These are phyloP conservation scores for sorghum (Sorghum bicolor) DNA, from an alignment of 176 grass and related monocot genomes.

Conservation along the genomic window DNA sequence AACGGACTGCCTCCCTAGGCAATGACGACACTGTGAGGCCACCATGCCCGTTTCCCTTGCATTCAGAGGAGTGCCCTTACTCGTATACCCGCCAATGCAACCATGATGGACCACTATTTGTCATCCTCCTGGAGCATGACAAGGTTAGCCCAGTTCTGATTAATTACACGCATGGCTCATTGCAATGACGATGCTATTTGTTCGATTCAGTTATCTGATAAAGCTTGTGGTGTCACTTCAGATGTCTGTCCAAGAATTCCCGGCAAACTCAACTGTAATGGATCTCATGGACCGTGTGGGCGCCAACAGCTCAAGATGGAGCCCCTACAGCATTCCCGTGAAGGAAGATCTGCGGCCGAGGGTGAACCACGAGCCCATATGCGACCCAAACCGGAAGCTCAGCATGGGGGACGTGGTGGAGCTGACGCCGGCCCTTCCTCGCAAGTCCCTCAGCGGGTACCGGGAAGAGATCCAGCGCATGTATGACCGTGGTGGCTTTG, in stretches of 20 bases:
- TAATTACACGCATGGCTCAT: background rate
- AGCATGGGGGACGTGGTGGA: conserved; percentile 83
- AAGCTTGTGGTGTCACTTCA: conserved; percentile 17
- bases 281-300: conserved; percentile 63
- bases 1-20: background rate
- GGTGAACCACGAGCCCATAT: conserved; percentile 59
- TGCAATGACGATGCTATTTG: background rate
- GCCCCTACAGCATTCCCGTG: conserved; percentile 52
- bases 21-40: conserved; percentile 12
- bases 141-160: conserved; percentile 46
- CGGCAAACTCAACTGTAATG: conserved; percentile 54
- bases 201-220: background rate
- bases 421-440: conserved; percentile 54
- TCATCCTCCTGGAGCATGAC: conserved; percentile 73
- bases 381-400: conserved; percentile 48
- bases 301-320: conserved; percentile 43
- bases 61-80: conserved; percentile 70
- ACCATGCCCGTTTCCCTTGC: conserved; percentile 64
- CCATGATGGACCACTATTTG: conserved; percentile 59
- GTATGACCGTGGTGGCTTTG: conserved; percentile 54
- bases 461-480: conserved; percentile 85
- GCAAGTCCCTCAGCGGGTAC: conserved; percentile 58
- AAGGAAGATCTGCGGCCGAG: conserved; percentile 71
- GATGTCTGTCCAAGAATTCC: conserved; percentile 83
- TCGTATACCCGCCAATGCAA: conserved; percentile 47